These are phyloP conservation scores for Theileria orientalis DNA, from an alignment of 169 alveolate genomes.

Conservation along the genomic window DNA sequence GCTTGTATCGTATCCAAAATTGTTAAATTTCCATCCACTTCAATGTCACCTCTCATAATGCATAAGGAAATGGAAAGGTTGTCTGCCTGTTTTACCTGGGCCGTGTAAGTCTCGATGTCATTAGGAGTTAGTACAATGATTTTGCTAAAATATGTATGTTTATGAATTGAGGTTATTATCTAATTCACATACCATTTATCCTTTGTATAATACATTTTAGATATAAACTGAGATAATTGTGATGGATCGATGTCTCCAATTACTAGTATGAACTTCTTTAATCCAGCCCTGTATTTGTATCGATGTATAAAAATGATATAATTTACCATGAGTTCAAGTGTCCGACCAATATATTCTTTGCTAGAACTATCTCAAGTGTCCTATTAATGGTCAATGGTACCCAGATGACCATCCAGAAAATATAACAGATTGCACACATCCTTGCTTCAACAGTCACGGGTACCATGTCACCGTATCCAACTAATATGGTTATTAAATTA, in stretches of 20 bases:
- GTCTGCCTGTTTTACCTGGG: conserved; percentile 53
- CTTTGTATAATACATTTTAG: conserved; percentile 46
- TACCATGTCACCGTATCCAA: conserved; percentile 76
- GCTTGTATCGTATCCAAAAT: conserved; percentile 46
- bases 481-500: conserved; percentile 11
- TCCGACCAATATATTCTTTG: conserved; percentile 62
- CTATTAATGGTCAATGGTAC: conserved; percentile 73
- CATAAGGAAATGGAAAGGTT: conserved; percentile 38
- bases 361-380: conserved; percentile 65
- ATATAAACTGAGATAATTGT: conserved; percentile 68
- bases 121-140: conserved; percentile 43
- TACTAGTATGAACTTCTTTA: conserved; percentile 60
- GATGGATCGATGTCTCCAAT: conserved; percentile 76
- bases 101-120: conserved; percentile 29
- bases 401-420: conserved; percentile 73
- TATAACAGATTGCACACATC: conserved; percentile 64
- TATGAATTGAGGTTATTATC: background rate
- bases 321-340: conserved; percentile 55
- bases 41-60: conserved; percentile 53
- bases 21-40: conserved; percentile 28
- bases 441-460: conserved; percentile 70
- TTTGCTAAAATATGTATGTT: conserved; percentile 6
- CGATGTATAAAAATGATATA: background rate
- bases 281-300: conserved; percentile 56
- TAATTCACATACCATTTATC: conserved; percentile 17